Percentiles rank a stretch among this genome's conserved stretches.
These are phyloP conservation scores for Termitomyces sp. DNA, from an alignment of 768 basidiomycete species.

Conservation along the genomic window DNA sequence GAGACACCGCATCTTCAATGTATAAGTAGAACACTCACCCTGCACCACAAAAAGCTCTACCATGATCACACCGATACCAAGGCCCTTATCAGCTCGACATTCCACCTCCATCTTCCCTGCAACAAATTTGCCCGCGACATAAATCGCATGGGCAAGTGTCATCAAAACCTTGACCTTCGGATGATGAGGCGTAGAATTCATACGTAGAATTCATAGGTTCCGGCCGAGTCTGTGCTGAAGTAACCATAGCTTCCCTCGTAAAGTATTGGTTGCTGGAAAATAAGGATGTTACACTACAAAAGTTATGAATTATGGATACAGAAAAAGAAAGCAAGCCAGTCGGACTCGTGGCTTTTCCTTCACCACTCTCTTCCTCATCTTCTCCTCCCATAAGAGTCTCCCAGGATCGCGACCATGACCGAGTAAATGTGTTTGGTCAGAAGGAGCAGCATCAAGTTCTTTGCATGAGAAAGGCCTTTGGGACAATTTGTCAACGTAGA, in stretches of 20 bases:
- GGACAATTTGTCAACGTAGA: slow-evolving; percentile 68
- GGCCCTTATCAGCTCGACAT: slow-evolving; percentile 67
- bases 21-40: slow-evolving; percentile 38
- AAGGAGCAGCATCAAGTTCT: slow-evolving; percentile 76
- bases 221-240: slow-evolving; percentile 22
- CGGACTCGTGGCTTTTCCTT: slow-evolving; percentile 88
- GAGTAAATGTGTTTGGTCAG: slow-evolving; percentile 77
- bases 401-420: slow-evolving; percentile 87
- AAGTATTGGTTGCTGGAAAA: background rate
- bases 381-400: slow-evolving; percentile 87
- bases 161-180: slow-evolving; percentile 73
- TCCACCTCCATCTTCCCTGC: slow-evolving; percentile 80
- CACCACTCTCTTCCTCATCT: slow-evolving; percentile 91
- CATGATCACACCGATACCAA: slow-evolving; percentile 74
- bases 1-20: background rate
- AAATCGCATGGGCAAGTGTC: slow-evolving; percentile 53
- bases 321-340: slow-evolving; percentile 1
- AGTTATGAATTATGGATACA: slow-evolving; percentile 1
- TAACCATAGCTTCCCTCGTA: background rate
- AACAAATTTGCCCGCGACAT: slow-evolving; percentile 63
- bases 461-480: slow-evolving; percentile 57
- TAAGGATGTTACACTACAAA: background rate
- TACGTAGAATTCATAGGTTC: slow-evolving; percentile 87
- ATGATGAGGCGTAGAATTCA: slow-evolving; percentile 73
- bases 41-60: slow-evolving; percentile 74